Conservation (phyloP, 2,329 filamentous ascomycete genomes). For the Harringtonia aguacate region DNA sequence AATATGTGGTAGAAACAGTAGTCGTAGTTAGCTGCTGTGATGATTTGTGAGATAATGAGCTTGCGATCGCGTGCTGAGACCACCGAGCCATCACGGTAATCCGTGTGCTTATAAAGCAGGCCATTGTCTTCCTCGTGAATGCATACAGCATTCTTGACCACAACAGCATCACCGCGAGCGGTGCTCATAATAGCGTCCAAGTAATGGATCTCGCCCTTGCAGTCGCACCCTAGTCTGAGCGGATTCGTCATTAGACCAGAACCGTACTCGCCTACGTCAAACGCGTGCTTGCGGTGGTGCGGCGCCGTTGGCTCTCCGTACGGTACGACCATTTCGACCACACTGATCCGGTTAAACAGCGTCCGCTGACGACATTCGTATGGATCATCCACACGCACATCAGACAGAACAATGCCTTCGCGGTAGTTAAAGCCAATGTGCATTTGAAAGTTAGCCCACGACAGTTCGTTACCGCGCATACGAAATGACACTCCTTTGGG, state of each 20-base stretch:
- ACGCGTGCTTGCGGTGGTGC: slow-evolving; percentile 72
- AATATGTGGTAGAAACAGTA: slow-evolving; percentile 37
- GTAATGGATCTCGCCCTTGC: slow-evolving; percentile 86
- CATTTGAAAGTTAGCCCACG: slow-evolving; percentile 89
- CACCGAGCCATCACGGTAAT: slow-evolving; percentile 80
- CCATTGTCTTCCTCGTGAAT: slow-evolving; percentile 91
- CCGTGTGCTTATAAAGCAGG: slow-evolving; percentile 87
- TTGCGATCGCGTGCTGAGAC: slow-evolving; percentile 81
- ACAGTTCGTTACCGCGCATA: slow-evolving; percentile 51
- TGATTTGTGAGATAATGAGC: slow-evolving; percentile 80
- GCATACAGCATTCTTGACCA: slow-evolving; percentile 87
- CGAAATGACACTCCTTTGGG: slow-evolving; percentile 79
- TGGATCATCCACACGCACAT: slow-evolving; percentile 69
- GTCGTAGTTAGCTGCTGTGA: slow-evolving; percentile 94
- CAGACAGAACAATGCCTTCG: slow-evolving; percentile 81
- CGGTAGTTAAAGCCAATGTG: slow-evolving; percentile 93
- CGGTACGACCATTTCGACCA: slow-evolving; percentile 91
- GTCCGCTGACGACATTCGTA: slow-evolving; percentile 65
- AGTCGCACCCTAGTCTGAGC: slow-evolving; percentile 67
- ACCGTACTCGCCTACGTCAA: slow-evolving; percentile 64
- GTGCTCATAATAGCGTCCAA: slow-evolving; percentile 81
- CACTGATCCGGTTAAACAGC: slow-evolving; percentile 78
- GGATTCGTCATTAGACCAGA: slow-evolving; percentile 78
- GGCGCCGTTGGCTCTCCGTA: slow-evolving; percentile 75
- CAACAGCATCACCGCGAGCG: slow-evolving; percentile 58